These are phyloP conservation scores for Calendula officinalis DNA, from an alignment of 129 eudicot genomes.

Conservation along the genomic window DNA sequence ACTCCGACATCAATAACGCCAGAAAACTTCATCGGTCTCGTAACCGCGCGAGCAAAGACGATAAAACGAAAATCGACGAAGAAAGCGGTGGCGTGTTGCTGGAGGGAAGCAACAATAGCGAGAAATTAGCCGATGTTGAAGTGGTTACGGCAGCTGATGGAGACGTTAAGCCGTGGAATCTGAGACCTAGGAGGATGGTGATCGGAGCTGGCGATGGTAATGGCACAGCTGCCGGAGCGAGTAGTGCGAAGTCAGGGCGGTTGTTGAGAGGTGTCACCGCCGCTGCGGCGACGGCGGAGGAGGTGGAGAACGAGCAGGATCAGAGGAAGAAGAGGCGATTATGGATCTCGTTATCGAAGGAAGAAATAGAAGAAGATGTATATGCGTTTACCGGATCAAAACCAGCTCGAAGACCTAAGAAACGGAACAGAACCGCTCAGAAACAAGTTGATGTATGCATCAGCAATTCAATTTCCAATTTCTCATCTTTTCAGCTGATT, in stretches of 20 bases:
- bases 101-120: background rate
- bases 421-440: conserved; percentile 46
- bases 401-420: conserved; percentile 52
- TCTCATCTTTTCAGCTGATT: background rate
- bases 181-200: conserved; percentile 47
- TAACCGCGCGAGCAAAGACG: background rate
- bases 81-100: background rate
- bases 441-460: conserved; percentile 55
- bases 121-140: conserved; percentile 16
- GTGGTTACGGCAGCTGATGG: conserved; percentile 14
- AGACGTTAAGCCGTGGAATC: conserved; percentile 50
- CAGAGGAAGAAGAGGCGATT: conserved; percentile 32
- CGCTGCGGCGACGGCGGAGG: conserved; percentile 8
- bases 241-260: conserved; percentile 19
- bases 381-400: conserved; percentile 53
- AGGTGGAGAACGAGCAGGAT: conserved; percentile 17
- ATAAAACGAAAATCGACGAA: conserved; percentile 6
- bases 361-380: conserved; percentile 66
- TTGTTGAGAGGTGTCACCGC: conserved; percentile 9
- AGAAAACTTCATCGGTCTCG: background rate
- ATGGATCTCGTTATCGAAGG: conserved; percentile 66
- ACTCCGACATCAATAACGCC: conserved; percentile 15
- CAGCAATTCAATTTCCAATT: background rate
- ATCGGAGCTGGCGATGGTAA: conserved; percentile 3
- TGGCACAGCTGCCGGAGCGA: conserved; percentile 2